phyloP scores from a whole-genome alignment of 192 early-diverging fungal species.

The Chytriomyces confervae region DNA sequence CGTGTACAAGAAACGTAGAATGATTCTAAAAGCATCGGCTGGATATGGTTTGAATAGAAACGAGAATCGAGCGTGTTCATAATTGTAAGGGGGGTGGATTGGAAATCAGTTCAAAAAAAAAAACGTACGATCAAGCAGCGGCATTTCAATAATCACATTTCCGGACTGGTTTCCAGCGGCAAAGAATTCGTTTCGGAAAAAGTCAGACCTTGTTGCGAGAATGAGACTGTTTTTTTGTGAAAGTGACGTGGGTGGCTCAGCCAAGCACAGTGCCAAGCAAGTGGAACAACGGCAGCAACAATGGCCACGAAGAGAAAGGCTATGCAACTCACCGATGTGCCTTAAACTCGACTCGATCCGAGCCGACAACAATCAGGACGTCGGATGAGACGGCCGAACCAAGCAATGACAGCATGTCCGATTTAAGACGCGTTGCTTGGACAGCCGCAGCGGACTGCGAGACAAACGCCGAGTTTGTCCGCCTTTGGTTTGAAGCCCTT shows the following conservation, averaged over 20 bases:
- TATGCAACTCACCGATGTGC: conserved; percentile 28
- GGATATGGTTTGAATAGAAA: neutral
- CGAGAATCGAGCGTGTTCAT: neutral
- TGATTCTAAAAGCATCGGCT: conserved; percentile 37
- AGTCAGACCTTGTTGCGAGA: conserved; percentile 30
- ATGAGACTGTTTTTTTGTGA: conserved; percentile 14
- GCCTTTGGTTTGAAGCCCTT: neutral
- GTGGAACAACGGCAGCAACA: too few species aligned
- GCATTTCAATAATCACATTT: conserved; percentile 14
- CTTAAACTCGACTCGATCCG: conserved; percentile 28
- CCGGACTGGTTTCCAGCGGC: neutral
- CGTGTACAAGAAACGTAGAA: conserved; percentile 34
- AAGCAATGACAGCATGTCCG: conserved; percentile 27
- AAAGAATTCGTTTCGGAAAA: conserved; percentile 14
- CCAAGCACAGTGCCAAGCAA: too few species aligned
- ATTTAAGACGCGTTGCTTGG: conserved; percentile 7
- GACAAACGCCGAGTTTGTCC: neutral
- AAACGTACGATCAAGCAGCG: conserved; percentile 26
- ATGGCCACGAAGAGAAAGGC: neutral
- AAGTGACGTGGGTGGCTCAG: neutral
- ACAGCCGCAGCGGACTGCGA: neutral
- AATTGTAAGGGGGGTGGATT: neutral
- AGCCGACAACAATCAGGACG: conserved; percentile 27
- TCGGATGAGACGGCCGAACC: neutral
- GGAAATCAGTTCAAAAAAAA: neutral